These are phyloP conservation scores for Nemania sp. DNA, from an alignment of 2,329 filamentous ascomycete genomes.

Conservation along the genomic window DNA sequence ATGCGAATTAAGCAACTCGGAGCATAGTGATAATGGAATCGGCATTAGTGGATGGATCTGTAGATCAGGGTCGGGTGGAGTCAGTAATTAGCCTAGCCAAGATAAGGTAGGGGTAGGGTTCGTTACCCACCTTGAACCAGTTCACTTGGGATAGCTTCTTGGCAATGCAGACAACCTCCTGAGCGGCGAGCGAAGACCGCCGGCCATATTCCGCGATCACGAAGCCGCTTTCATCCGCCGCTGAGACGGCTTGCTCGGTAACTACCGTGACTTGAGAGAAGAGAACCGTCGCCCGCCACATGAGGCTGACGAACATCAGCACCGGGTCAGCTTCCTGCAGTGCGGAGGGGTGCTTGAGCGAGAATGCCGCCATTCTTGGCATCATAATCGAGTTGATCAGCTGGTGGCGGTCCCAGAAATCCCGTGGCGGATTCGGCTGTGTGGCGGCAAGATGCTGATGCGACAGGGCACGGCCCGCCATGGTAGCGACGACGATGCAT, in stretches of 20 bases:
- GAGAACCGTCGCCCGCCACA: conserved; percentile 12
- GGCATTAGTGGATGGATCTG: conserved; percentile 13
- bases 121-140: conserved; percentile 13
- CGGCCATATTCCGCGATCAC: conserved; percentile 7
- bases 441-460: conserved; percentile 8
- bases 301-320: conserved; percentile 8
- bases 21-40: conserved; percentile 13
- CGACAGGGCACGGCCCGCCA: conserved; percentile 13
- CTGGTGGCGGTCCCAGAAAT: conserved; percentile 13
- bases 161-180: conserved; percentile 10
- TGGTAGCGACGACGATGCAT: conserved; percentile 12
- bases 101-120: too few relatives aligned
- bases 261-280: conserved; percentile 8
- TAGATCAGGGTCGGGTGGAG: not conserved
- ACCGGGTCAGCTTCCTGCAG: conserved; percentile 13
- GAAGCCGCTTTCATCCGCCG: conserved; percentile 4
- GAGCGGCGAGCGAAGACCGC: conserved; percentile 9
- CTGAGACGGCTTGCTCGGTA: conserved; percentile 1
- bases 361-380: conserved; percentile 10
- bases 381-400: conserved; percentile 8
- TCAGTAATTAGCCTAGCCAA: not conserved
- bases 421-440: conserved; percentile 4
- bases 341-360: conserved; percentile 2
- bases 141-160: conserved; percentile 12
- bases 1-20: conserved; percentile 7